phyloP scores from a whole-genome alignment of 2,329 filamentous ascomycete species.

The Fusarium pseudoanthophilum region DNA sequence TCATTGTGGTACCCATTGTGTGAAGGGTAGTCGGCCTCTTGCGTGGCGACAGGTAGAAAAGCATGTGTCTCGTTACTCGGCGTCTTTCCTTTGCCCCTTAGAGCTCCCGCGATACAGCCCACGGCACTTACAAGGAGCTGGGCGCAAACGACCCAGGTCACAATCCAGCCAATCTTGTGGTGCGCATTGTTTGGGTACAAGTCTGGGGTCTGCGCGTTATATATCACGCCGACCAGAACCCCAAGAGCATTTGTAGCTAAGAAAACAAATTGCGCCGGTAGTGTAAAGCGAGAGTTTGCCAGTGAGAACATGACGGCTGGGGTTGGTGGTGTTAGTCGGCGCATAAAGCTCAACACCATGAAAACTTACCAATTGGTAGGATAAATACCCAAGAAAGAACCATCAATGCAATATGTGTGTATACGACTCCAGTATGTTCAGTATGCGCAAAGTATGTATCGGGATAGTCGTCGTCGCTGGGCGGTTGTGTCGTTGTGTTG shows the following conservation, averaged over 20 bases:
- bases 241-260: slow-evolving; percentile 71
- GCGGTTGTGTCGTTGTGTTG: slow-evolving; percentile 35
- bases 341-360: not conserved
- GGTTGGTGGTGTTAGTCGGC: slow-evolving; percentile 12
- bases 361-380: slow-evolving; percentile 74
- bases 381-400: slow-evolving; percentile 76
- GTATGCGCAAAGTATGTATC: slow-evolving; percentile 70
- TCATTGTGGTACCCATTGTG: slow-evolving; percentile 63
- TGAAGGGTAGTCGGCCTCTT: not conserved
- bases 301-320: slow-evolving; percentile 87
- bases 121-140: slow-evolving; percentile 77
- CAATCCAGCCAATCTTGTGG: slow-evolving; percentile 86
- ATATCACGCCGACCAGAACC: slow-evolving; percentile 73
- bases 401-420: slow-evolving; percentile 78
- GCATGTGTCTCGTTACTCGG: slow-evolving; percentile 48
- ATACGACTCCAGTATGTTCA: slow-evolving; percentile 66
- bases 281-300: slow-evolving; percentile 77
- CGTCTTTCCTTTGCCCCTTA: not conserved
- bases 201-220: slow-evolving; percentile 85
- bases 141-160: slow-evolving; percentile 75
- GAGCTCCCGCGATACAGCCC: slow-evolving; percentile 62
- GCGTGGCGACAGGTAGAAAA: slow-evolving; percentile 72
- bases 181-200: slow-evolving; percentile 90
- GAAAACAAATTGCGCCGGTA: slow-evolving; percentile 76
- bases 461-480: slow-evolving; percentile 49